Base-by-base conservation (phyloP, 805 yeast genomes). In the Metschnikowia hibisci region DNA sequence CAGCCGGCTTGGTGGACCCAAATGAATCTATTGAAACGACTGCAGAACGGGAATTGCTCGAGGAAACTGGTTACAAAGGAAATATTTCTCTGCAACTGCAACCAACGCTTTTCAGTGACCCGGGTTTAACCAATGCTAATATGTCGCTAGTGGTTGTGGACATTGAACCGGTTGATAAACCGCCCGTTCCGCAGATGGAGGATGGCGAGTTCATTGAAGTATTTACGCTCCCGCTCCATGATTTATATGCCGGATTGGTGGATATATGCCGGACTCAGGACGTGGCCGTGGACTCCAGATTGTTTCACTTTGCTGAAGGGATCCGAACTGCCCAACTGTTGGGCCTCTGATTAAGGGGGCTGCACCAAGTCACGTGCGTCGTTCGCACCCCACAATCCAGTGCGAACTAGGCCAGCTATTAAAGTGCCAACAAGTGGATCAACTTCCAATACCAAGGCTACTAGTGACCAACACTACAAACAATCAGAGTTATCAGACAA, bases 1-100 rank as follows among this genome's bases (percentile, higher is more conserved):
- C 99, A 1, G 99, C 99, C 0, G 99, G 99, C 0, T 70, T 91
- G 49, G 77, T 93, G 32, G 99, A 91, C 61, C 87, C 90, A 1
- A 75, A 78, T 41, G 98, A 93, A 61, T 61, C 82, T 1, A 63
- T 87, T 22, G 89, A 81, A 51, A 64, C 77, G 4, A 88, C 96
- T 30, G 98, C 99, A 0, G 70, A 82, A 41, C 76, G 99, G 49
- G 99, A 91, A 62, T 66, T 91, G 50, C 76, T 76, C 38, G 99
- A 91, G 62, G 99, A 91, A 59, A 90, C 98, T 0, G 99, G 99
- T 0, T 90, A 85, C 60, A 69, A 82, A 34, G 97, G 97, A 6
- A 76, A 65, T 33, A 82, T 80, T 36, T 48, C 50, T 13, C 22
- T 23, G 22, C 28, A 56, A 15, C 56, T 66, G 5, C 43, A 51